Conservation (phyloP, 805 yeast genomes). For the Cyberlindnera americana region DNA sequence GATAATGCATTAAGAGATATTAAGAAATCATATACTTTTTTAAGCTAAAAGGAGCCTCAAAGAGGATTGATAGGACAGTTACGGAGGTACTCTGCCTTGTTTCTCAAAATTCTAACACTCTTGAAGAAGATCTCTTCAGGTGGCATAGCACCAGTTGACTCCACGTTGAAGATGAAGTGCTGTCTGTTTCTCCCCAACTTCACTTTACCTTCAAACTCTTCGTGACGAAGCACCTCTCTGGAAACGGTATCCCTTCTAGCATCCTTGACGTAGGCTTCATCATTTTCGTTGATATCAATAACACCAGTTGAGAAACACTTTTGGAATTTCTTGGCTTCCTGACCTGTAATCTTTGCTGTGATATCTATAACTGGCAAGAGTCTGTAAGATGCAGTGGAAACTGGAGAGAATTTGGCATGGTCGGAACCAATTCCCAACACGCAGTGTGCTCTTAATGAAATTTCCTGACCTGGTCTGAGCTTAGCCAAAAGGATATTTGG, state of each 20-base stretch:
- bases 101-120: conserved; percentile 77
- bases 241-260: conserved; percentile 95
- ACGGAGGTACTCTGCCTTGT: conserved; percentile 77
- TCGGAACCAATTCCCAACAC: conserved; percentile 88
- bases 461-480: conserved; percentile 96
- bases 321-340: conserved; percentile 73
- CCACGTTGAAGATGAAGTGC: conserved; percentile 92
- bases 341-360: conserved; percentile 67
- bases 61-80: conserved; percentile 68
- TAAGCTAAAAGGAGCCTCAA: not conserved
- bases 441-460: conserved; percentile 85
- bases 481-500: conserved; percentile 90
- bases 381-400: conserved; percentile 93
- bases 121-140: conserved; percentile 96
- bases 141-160: conserved; percentile 93
- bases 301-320: conserved; percentile 94
- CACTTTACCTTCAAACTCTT: conserved; percentile 84
- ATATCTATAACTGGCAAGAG: conserved; percentile 85
- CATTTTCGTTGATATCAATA: conserved; percentile 62
- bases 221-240: conserved; percentile 92
- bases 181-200: conserved; percentile 88
- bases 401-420: conserved; percentile 98
- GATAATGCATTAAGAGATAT: conserved; percentile 1
- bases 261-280: conserved; percentile 78
- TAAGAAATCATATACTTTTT: not conserved